A percentile compares a stretch with the other conserved stretches of the same genome.
Evolutionary conservation across 768 basidiomycete species (phyloP).

Genomic region (Daedalea quercina): DNA sequence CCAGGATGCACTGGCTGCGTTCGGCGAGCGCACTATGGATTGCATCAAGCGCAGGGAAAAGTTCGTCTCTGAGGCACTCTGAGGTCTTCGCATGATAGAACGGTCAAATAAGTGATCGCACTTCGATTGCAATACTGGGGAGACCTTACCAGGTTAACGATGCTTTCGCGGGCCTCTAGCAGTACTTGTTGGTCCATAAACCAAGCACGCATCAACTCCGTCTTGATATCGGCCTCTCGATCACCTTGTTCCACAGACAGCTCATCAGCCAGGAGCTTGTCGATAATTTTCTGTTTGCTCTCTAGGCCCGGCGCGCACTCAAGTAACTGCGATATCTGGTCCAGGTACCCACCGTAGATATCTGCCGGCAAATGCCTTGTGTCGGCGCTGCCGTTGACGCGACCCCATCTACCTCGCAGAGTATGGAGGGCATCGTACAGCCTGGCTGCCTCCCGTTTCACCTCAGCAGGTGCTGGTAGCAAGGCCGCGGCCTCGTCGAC

Average conservation of each 20-base stretch:
- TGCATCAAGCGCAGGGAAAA: constrained; percentile 20
- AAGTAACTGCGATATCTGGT: background rate
- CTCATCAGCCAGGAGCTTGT: background rate
- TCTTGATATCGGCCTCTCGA: constrained; percentile 13
- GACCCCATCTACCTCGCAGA: background rate
- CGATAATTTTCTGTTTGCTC: background rate
- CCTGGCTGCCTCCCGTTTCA: constrained; percentile 1
- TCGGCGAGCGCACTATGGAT: constrained; percentile 18
- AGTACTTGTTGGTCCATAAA: constrained; percentile 22
- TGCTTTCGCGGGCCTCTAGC: constrained; percentile 16
- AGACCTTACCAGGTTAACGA: constrained; percentile 22
- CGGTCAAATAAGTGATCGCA: background rate
- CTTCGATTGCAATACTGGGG: too few species aligned
- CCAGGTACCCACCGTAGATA: constrained; percentile 7
- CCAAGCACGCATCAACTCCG: constrained; percentile 27
- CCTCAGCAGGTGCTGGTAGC: constrained; percentile 1
- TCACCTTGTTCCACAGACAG: background rate
- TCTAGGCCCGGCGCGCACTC: background rate
- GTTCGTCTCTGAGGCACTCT: constrained; percentile 10
- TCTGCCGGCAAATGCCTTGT: background rate
- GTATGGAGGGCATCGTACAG: background rate
- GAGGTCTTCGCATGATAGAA: constrained; percentile 13
- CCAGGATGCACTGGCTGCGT: constrained; percentile 11
- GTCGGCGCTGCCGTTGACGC: background rate
- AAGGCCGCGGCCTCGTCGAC: constrained; percentile 4